Base-by-base conservation (phyloP, 2,329 filamentous ascomycete genomes). In the Paracoccidioides lutzii region DNA sequence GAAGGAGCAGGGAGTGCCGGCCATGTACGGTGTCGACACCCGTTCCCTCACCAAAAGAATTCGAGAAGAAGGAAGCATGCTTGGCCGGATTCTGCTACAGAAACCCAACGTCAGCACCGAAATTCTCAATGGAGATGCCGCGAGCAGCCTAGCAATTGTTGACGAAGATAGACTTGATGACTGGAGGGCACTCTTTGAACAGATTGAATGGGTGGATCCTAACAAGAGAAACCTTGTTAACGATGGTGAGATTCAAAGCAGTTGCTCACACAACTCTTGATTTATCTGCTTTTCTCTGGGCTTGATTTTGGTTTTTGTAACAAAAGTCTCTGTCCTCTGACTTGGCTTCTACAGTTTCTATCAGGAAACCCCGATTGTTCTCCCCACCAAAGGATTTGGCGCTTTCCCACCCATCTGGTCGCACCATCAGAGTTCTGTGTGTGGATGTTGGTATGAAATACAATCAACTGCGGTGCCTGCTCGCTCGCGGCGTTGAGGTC, bases 401-500 rank as follows among this genome's bases (percentile, higher is more conserved):
- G 60, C 80, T 95, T 65, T 85, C 88, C 73, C 90, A 95, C 73
- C 87, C 90, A 43, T 94, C 89, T 56, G 93, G 91, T 59, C 87
- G 90, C 64, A 80, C 85, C 52, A 80, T 97, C 57, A 88, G 90
- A 68, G 84, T 98, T 59, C 78, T 97, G 52, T 95, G 90, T 69
- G 81, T 98, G 63, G 93, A 98, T 75, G 91, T 98, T 63, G 93
- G 93, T 70, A 84, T 97, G 78, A 98, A 98, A 75, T 96, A 88
- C 76, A 98, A 97, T 76, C 93, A 98, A 76, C 80, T 98, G 64
- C 82, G 93, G 63, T 98, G 93, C 75, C 84, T 98, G 65, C 78
- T 98, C 58, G 85, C 83, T 65, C 84, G 93, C 63, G 93, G 93
- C 55, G 87, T 97, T 55, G 93, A 98, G 70, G 90, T 97, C 52